A percentile compares a stretch with the other conserved stretches of the same genome.
phyloP scores from a whole-genome alignment of 176 grass and related monocot species.

The Triticum monococcum region DNA sequence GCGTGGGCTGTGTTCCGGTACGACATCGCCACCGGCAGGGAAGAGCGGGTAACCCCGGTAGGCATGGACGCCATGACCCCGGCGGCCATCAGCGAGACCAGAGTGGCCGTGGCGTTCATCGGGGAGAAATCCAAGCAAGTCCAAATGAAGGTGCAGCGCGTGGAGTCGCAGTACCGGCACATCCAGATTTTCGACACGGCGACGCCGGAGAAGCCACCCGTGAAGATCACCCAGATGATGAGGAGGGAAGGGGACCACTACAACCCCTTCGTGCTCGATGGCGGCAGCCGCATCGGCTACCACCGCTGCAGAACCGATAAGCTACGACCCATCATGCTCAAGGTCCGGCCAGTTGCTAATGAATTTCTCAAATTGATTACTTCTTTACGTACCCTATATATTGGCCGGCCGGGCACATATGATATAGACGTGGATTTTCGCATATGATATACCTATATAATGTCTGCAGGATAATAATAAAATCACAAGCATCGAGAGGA shows the following conservation, averaged over 20 bases:
- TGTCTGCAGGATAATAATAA: no score
- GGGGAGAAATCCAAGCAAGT: not conserved
- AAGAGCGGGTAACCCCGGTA: not conserved
- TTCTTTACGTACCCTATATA: no score
- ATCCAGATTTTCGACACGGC: slow-evolving; percentile 29
- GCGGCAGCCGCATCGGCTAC: slow-evolving; percentile 24
- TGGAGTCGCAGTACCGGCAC: slow-evolving; percentile 37
- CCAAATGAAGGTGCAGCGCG: not conserved
- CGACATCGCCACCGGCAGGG: not conserved
- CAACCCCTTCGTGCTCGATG: slow-evolving; percentile 46
- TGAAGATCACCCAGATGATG: not conserved
- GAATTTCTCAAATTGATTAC: no score
- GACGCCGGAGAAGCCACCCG: not conserved
- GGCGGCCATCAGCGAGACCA: slow-evolving; percentile 34
- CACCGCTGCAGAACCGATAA: not conserved
- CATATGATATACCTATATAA: no score
- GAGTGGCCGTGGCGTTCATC: slow-evolving; percentile 33
- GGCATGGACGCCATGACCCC: slow-evolving; percentile 33
- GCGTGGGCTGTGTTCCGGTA: slow-evolving; percentile 21
- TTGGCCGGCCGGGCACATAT: no score
- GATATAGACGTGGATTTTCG: no score
- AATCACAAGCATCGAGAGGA: not conserved
- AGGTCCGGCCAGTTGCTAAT: no score
- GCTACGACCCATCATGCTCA: not conserved
- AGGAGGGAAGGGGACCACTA: slow-evolving; percentile 8